phyloP scores from a whole-genome alignment of 2,329 filamentous ascomycete genomes.

The Phyllosticta citribraziliensis region DNA sequence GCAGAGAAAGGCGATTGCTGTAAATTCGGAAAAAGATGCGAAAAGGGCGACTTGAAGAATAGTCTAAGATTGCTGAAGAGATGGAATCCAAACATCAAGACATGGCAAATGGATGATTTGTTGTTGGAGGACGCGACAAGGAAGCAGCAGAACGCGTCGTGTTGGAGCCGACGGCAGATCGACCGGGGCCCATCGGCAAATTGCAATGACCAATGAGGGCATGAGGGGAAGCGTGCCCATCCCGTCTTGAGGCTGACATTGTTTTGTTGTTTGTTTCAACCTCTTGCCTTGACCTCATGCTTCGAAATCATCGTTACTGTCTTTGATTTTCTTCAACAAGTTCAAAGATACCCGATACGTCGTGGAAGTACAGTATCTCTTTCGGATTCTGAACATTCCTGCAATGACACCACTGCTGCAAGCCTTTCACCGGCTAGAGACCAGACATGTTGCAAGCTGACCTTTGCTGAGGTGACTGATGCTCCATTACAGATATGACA shows the following conservation, averaged over 20 bases:
- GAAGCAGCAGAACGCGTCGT: background rate
- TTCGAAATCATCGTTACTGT: background rate
- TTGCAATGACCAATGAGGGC: background rate
- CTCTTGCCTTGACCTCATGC: background rate
- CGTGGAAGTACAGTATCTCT: too few species aligned
- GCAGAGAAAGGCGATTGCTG: too few species aligned
- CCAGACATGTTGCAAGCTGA: background rate
- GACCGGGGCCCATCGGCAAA: background rate
- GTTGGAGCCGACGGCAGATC: background rate
- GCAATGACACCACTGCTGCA: too few species aligned
- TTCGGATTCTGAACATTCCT: too few species aligned
- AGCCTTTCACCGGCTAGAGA: too few species aligned
- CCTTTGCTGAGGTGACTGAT: background rate
- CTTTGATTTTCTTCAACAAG: too few species aligned
- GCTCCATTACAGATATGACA: background rate
- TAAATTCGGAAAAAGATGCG: too few species aligned
- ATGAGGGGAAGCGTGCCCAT: background rate
- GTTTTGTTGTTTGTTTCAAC: background rate
- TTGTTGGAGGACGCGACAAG: background rate
- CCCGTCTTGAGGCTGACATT: background rate
- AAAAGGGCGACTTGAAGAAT: background rate
- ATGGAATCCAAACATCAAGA: background rate
- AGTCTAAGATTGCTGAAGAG: background rate
- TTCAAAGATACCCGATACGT: too few species aligned
- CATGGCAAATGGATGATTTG: background rate